Base-by-base conservation (phyloP, 83 land plant species). In the Isoetes engelmannii region DNA sequence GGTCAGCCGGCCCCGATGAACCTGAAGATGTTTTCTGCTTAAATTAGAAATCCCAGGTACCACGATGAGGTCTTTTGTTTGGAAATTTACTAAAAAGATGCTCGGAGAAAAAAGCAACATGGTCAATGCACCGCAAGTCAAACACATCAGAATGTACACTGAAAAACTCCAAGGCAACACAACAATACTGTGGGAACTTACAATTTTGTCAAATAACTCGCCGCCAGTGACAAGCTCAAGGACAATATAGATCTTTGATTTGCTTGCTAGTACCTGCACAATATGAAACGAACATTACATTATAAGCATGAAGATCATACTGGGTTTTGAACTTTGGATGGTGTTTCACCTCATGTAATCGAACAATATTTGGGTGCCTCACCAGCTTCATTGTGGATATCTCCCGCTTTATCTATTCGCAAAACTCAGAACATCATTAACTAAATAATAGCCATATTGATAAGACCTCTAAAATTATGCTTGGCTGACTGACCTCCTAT, bases 371-470 rank as follows among this genome's bases (percentile, higher is more conserved):
- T 5, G 81, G 81, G 58, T 84, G 86, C 45, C 63, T 60, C 67
- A 81, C 83, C 78, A 84, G 67, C 61, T 78, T 81, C 86, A 84
- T 81, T 8, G 78, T 81, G 7, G 84, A 73, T 49, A 84, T 81
- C 65, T 84, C 86, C n/a, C 86, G 56, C 58, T 70, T 67, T 13
- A 81, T 81, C 84, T 81, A 68, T 45, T 70, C 48, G 42, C 61
- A 48, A 68, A 37, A 68, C 2, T 28, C 37, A 28, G 37, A 28
- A 28, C 0, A 28, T 28, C 37, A 28, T 28, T 28, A 2, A 28
- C 37, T 28, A 2, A 2, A 28, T 28, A 28, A 28, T 28, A 28
- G 37, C 37, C 37, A 28, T 28, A 28, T 28, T 28, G 0, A 28
- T 28, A 28, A 28, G 37, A 28, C 37, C 37, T 28, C 37, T 28